Evolutionary conservation across 1,139 yeast genomes (phyloP), one percentile per base, ranked within the genome.

Genomic region (Pichia sp.): DNA sequence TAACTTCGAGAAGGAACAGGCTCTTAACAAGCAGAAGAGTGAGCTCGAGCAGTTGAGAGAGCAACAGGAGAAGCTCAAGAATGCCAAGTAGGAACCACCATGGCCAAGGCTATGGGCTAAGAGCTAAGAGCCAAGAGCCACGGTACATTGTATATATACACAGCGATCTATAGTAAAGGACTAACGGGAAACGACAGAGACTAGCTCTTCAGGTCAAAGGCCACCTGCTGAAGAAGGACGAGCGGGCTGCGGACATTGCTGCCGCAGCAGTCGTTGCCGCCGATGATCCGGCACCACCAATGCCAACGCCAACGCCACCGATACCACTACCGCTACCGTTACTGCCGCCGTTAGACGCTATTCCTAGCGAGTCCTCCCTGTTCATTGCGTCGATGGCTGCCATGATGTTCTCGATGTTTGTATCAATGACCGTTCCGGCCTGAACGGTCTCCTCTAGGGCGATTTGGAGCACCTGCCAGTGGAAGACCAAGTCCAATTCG

Each of bases 381-480:
- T 73, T 74, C 29, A 78, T 77, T 27, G 69, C 75, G 52, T 74
- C 80, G 10, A 80, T 81, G 0, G 93, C 87, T n/a, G 67, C 67
- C n/a, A 88, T 96, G 27, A 91, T 87, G 45, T 84, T 74, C 27
- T 65, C 59, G 20, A 87, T 85, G 50, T 81, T 86, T 1, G 98
- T 88, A 56, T 91, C 98, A 27, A 93, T 85, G n/a, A 91, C 98
- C 94, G 93, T 81, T 0, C 99, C 99, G 21, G 97, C 98, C 56
- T 91, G 98, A 1, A 91, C 82, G 28, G 91, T 83, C 52, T 93
- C 97, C 53, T 82, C 91, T 38, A 91, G 62, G 5, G 91, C 96
- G 2, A 95, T 82, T 54, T 91, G 94, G 29, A 91, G 64, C 12
- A 87, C 94, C 59, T 91, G 96, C 96, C 97, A 91, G 19, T 96